Conservation (phyloP, 352 stramenopile genomes). For the Globisporangium emineosum region DNA sequence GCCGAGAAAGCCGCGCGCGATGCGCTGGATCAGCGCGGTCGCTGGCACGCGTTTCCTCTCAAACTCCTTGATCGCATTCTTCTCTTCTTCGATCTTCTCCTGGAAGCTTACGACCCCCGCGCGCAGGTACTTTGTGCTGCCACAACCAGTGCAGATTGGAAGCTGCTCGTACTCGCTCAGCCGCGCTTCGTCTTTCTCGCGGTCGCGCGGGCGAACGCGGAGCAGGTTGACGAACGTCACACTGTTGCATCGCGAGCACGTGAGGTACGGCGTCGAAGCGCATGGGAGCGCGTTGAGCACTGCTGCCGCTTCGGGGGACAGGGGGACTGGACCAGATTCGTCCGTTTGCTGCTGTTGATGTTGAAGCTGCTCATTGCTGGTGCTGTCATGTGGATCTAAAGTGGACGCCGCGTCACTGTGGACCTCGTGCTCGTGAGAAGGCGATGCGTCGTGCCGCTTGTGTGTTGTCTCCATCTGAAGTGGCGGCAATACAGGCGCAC, state of each 20-base stretch:
- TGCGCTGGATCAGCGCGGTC: slow-evolving; percentile 52
- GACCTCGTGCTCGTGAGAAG: background rate
- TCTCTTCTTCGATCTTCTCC: slow-evolving; percentile 68
- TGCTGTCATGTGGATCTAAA: background rate
- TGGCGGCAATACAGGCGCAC: background rate
- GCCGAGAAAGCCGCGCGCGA: slow-evolving; percentile 60
- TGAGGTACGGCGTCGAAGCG: slow-evolving; percentile 70
- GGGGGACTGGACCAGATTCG: background rate
- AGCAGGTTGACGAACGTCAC: slow-evolving; percentile 71
- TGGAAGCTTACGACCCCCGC: slow-evolving; percentile 74
- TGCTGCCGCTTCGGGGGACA: slow-evolving; percentile 6
- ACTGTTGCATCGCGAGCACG: slow-evolving; percentile 74
- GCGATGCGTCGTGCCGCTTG: background rate
- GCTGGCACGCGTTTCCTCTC: slow-evolving; percentile 50
- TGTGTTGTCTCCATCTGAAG: slow-evolving; percentile 5
- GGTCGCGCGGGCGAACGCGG: slow-evolving; percentile 27
- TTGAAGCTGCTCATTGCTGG: background rate
- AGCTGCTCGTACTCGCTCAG: slow-evolving; percentile 54
- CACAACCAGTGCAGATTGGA: slow-evolving; percentile 55
- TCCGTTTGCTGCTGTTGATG: background rate
- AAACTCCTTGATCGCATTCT: slow-evolving; percentile 59
- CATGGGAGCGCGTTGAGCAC: slow-evolving; percentile 19
- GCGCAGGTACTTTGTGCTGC: slow-evolving; percentile 64
- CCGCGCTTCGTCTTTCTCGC: slow-evolving; percentile 13
- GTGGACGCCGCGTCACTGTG: background rate